Conservation (phyloP, 768 basidiomycete genomes). For the Termitomyces sp. region DNA sequence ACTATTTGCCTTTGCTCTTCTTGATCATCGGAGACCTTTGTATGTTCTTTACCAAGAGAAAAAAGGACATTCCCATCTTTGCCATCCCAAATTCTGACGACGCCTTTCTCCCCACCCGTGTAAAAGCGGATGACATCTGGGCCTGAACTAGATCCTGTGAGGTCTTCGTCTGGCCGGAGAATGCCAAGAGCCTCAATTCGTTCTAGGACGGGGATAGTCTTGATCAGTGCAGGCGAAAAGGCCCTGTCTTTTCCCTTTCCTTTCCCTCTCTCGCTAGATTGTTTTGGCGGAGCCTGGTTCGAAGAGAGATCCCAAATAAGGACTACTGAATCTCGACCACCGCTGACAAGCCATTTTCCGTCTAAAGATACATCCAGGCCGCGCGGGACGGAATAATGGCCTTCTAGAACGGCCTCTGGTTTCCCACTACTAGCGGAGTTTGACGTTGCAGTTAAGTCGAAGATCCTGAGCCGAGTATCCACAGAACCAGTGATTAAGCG, state of each 20-base stretch:
- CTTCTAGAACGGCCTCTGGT: slow-evolving; percentile 83
- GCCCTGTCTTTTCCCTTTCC: slow-evolving; percentile 46
- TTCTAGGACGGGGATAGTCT: slow-evolving; percentile 82
- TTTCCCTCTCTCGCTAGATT: slow-evolving; percentile 41
- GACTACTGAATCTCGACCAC: slow-evolving; percentile 90
- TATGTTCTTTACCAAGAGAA: slow-evolving; percentile 49
- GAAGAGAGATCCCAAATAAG: slow-evolving; percentile 83
- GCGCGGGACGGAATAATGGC: slow-evolving; percentile 92
- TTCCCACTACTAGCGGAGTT: slow-evolving; percentile 53
- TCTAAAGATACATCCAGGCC: slow-evolving; percentile 83
- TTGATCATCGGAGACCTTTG: slow-evolving; percentile 43
- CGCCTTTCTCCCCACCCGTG: slow-evolving; percentile 90
- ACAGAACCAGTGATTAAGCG: slow-evolving; percentile 88
- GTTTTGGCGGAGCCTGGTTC: slow-evolving; percentile 19
- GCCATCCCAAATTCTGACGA: slow-evolving; percentile 83
- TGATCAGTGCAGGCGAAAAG: slow-evolving; percentile 56
- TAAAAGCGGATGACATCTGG: slow-evolving; percentile 59
- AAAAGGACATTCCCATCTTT: slow-evolving; percentile 58
- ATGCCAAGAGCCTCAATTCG: slow-evolving; percentile 86
- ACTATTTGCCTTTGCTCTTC: slow-evolving; percentile 86
- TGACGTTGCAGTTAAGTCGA: slow-evolving; percentile 74
- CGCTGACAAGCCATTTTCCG: slow-evolving; percentile 87
- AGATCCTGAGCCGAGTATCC: slow-evolving; percentile 90
- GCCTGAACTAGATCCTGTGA: slow-evolving; percentile 37
- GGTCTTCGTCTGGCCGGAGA: slow-evolving; percentile 46